These are phyloP conservation scores for Phlyctochytrium planicorne DNA, from an alignment of 192 early-diverging fungal species.

Conservation along the genomic window DNA sequence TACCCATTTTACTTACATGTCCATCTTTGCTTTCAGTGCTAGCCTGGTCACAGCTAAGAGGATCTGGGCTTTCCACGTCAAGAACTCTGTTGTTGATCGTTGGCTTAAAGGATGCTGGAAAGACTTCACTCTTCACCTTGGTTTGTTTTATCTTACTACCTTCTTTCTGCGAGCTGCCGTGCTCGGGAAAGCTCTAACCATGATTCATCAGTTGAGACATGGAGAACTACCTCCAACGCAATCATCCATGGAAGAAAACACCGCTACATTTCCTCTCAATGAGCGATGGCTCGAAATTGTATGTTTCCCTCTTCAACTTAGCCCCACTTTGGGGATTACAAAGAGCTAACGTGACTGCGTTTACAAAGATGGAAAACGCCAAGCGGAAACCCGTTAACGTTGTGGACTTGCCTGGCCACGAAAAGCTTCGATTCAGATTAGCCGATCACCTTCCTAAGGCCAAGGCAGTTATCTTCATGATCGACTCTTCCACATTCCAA, in stretches of 20 bases:
- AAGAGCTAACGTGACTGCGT: background rate
- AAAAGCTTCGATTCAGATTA: slow-evolving; percentile 72
- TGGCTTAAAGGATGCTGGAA: slow-evolving; percentile 43
- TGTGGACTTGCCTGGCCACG: slow-evolving; percentile 89
- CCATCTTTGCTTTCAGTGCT: too few relatives aligned
- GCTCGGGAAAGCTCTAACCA: too few relatives aligned
- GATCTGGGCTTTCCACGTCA: too few relatives aligned
- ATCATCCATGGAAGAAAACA: slow-evolving; percentile 74
- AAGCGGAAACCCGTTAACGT: slow-evolving; percentile 50
- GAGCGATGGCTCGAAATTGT: slow-evolving; percentile 37
- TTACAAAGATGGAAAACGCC: background rate
- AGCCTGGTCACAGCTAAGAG: too few relatives aligned
- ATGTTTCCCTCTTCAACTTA: slow-evolving; percentile 6
- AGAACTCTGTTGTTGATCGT: too few relatives aligned
- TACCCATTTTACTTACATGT: too few relatives aligned
- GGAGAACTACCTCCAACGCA: slow-evolving; percentile 49
- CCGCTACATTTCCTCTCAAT: slow-evolving; percentile 46
- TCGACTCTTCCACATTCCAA: slow-evolving; percentile 67
- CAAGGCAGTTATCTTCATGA: slow-evolving; percentile 71
- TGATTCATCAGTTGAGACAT: slow-evolving; percentile 57
- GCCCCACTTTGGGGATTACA: background rate
- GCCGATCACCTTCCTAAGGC: slow-evolving; percentile 68
- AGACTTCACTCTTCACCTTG: slow-evolving; percentile 40
- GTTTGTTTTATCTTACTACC: too few relatives aligned
- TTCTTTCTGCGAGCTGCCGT: too few relatives aligned